These are phyloP conservation scores for Quercus robur DNA, from an alignment of 306 rosid genomes.

Conservation along the genomic window DNA sequence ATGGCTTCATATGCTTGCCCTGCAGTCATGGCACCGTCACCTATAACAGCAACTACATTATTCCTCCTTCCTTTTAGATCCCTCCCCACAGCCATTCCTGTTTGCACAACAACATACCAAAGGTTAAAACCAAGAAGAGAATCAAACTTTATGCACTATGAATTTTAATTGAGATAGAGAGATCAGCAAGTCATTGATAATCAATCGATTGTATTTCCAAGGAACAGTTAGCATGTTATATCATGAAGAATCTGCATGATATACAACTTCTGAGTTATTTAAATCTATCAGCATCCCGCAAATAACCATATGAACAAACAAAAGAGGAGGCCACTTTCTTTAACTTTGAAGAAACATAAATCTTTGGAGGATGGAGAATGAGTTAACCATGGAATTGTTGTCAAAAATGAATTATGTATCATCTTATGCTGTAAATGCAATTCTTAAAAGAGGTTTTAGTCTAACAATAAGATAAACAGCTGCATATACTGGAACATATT, in stretches of 20 bases:
- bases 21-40: constrained; percentile 99
- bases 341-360: neutral
- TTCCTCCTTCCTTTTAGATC: constrained; percentile 81
- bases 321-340: neutral
- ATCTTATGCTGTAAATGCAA: neutral
- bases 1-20: constrained; percentile 99
- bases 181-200: neutral
- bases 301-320: neutral
- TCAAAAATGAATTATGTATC: neutral
- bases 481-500: neutral
- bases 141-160: neutral
- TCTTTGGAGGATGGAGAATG: too few species aligned
- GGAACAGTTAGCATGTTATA: neutral
- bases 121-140: constrained; percentile 23
- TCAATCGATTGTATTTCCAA: neutral
- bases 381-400: neutral
- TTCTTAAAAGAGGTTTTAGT: neutral
- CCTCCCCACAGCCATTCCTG: constrained; percentile 99
- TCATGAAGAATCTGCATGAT: neutral
- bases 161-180: neutral
- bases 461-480: neutral
- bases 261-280: neutral
- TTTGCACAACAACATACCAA: constrained; percentile 18
- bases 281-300: neutral
- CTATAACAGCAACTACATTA: constrained; percentile 79